Percentiles rank a stretch among this genome's conserved stretches.
These are phyloP conservation scores for Dionaea muscipula DNA, from an alignment of 179 eudicot species.

Conservation along the genomic window DNA sequence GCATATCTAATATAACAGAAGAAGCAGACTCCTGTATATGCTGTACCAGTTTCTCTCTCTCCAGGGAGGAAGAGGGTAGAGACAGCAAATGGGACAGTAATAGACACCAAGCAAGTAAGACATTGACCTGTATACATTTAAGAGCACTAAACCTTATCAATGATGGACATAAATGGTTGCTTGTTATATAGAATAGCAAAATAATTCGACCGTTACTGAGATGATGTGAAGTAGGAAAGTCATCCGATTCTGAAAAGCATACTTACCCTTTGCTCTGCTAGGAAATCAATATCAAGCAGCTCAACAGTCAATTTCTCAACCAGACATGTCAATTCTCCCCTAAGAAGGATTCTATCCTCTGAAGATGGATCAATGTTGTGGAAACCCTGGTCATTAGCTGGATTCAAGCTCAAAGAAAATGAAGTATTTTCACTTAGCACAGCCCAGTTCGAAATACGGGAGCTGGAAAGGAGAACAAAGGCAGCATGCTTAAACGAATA, in stretches of 20 bases:
- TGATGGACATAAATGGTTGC: no score
- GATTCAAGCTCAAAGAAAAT: conserved; percentile 20
- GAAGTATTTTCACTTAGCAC: conserved; percentile 26
- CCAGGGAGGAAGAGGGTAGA: conserved; percentile 58
- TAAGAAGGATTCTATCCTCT: conserved; percentile 35
- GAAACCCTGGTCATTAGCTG: conserved; percentile 26
- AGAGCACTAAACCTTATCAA: no score
- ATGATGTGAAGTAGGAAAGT: conserved; percentile 3
- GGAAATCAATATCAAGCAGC: conserved; percentile 44
- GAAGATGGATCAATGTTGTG: conserved; percentile 29
- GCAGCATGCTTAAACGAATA: conserved; percentile 61
- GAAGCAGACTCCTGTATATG: conserved; percentile 60
- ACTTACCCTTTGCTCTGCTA: conserved; percentile 61
- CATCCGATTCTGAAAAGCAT: neutral
- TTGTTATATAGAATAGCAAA: no score
- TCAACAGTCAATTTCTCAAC: conserved; percentile 44
- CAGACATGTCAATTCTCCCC: conserved; percentile 58
- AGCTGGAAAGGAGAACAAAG: conserved; percentile 66
- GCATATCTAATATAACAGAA: conserved; percentile 61
- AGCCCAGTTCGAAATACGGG: conserved; percentile 41
- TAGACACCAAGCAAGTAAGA: conserved; percentile 79
- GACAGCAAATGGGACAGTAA: conserved; percentile 54
- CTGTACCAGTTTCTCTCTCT: conserved; percentile 70
- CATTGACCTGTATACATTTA: conserved; percentile 48
- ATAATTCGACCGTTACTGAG: no score